Base-by-base conservation (phyloP, 768 basidiomycete species). In the Mycena polygramma region DNA sequence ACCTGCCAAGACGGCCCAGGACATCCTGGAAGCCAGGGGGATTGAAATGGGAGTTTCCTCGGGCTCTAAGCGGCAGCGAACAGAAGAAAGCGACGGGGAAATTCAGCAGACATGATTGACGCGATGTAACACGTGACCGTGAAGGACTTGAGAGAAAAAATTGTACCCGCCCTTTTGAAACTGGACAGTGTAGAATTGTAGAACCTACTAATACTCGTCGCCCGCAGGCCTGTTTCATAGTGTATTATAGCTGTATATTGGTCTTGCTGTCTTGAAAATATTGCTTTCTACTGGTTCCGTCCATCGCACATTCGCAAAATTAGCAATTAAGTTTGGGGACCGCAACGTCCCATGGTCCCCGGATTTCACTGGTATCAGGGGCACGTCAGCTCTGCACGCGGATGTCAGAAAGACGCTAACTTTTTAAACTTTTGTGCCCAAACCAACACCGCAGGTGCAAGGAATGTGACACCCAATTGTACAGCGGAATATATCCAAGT, bases 361-460 rank as follows among this genome's bases (percentile, higher is more conserved):
- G 88, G 78, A 96, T 92, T 81, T 95, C 94, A 79, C 94, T 96
- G 76, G n/a, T 63, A 74, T 41, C 41, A 41, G 26, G 53, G 30
- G 52, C 45, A 70, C 66, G 60, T 73, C 61, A 72, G 63, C 39
- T 30, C 30, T 57, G 55, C 55, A 41, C 63, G 67, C 60, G 59
- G 57, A 49, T 68, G 68, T 66, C 73, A 73, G 62, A 52, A 35
- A 57, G 63, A 45, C 45, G 85, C 91, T 46, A 76, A 90, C 94
- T 96, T 95, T 84, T 96, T 96, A 83, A 89, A 94, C 79, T 87
- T 86, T 81, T 96, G 94, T 5, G 94, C 94, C 93, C 94, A 95
- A 65, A 96, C 86, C 52, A 95, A 81, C 49, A 92, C 82, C 24
- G 82, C 91, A 15, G 95, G 94, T 13, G 92, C 93, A 52, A 91